Conservation (phyloP, 352 stramenopile genomes). For the Lagenidium giganteum region DNA sequence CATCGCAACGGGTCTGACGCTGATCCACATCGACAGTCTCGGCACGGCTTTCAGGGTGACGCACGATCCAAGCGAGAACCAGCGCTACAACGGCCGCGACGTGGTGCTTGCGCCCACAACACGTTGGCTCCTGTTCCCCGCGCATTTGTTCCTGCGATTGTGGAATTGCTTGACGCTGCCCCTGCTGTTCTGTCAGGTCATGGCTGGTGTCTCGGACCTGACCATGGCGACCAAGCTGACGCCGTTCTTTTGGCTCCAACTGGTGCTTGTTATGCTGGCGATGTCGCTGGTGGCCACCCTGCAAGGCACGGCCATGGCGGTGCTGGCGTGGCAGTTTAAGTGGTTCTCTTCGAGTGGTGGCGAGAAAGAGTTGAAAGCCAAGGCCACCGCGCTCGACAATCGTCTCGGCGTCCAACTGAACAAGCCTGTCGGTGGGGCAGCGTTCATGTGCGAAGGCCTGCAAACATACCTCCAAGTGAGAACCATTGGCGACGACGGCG, state of each 20-base stretch:
- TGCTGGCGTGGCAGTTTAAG: conserved; percentile 15
- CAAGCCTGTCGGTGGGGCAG: conserved; percentile 28
- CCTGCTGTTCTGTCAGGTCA: conserved; percentile 41
- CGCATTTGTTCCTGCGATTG: conserved; percentile 33
- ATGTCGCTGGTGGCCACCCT: conserved; percentile 23
- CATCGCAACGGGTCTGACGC: conserved; percentile 23
- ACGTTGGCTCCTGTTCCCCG: conserved; percentile 39
- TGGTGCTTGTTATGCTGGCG: conserved; percentile 24
- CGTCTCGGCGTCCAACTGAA: conserved; percentile 6
- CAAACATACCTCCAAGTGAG: conserved; percentile 32
- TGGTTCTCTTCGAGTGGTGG: conserved; percentile 20
- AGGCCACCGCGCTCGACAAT: conserved; percentile 2
- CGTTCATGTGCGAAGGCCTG: conserved; percentile 27
- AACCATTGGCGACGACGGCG: conserved; percentile 13
- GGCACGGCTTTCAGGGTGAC: conserved; percentile 21
- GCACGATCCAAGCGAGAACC: conserved; percentile 9
- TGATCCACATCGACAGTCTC: conserved; percentile 22
- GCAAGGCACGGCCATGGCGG: conserved; percentile 34
- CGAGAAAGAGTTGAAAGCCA: background rate
- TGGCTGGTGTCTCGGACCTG: conserved; percentile 37
- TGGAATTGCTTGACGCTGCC: conserved; percentile 38
- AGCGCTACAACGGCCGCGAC: conserved; percentile 15
- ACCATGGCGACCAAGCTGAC: conserved; percentile 29
- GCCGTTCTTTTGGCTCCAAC: conserved; percentile 27
- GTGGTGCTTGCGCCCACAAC: conserved; percentile 17